Evolutionary conservation across 176 grass and related monocot genomes (phyloP).

Genomic region (Thinopyrum elongatum): DNA sequence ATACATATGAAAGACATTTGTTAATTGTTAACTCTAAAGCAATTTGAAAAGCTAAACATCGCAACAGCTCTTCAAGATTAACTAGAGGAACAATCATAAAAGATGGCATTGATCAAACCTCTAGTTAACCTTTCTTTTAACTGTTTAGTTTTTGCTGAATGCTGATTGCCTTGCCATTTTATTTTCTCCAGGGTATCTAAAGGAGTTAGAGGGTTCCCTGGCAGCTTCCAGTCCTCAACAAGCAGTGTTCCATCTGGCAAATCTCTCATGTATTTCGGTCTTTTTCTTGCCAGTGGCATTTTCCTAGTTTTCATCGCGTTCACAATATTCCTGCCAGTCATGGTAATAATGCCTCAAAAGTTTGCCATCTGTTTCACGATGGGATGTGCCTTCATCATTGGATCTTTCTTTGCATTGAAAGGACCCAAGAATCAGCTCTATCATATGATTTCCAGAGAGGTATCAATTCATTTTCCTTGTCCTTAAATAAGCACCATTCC

Average conservation of each 20-base stretch:
- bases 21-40: neutral
- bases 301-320: conserved; percentile 95
- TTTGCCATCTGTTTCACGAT: conserved; percentile 92
- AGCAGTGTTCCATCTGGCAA: conserved; percentile 82
- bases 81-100: neutral
- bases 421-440: conserved; percentile 80
- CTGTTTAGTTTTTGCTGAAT: conserved; percentile 9
- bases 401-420: conserved; percentile 97
- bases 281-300: conserved; percentile 78
- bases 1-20: neutral
- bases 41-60: neutral
- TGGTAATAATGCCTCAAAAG: conserved; percentile 95
- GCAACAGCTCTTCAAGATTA: neutral
- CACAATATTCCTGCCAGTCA: conserved; percentile 93
- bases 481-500: neutral
- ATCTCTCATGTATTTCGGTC: conserved; percentile 88
- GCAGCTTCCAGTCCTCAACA: conserved; percentile 74
- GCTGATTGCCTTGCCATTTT: conserved; percentile 5
- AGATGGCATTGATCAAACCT: neutral
- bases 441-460: conserved; percentile 98
- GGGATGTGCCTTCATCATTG: conserved; percentile 86
- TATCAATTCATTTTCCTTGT: conserved; percentile 25
- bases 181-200: conserved; percentile 66
- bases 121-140: neutral
- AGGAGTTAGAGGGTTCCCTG: conserved; percentile 74